Conservation (phyloP, 306 rosid genomes). For the Cicer cuneatum region DNA sequence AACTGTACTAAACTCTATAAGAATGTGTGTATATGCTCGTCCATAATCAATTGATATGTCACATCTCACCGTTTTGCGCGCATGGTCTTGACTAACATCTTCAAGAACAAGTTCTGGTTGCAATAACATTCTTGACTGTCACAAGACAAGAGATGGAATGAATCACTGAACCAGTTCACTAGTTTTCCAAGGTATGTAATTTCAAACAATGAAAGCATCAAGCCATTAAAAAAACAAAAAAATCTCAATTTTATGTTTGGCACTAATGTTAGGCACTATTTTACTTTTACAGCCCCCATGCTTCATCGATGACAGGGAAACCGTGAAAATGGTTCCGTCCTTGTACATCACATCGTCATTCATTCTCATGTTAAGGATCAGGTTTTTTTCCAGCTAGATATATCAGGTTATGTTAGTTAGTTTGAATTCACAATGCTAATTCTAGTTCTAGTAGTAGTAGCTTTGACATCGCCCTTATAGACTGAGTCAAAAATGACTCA, state of each 20-base stretch:
- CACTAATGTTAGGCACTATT: not conserved
- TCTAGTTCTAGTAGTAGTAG: not conserved
- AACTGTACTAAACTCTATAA: slow-evolving; percentile 5
- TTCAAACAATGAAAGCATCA: slow-evolving; percentile 4
- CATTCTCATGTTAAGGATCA: slow-evolving; percentile 2
- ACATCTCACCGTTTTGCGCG: slow-evolving; percentile 86
- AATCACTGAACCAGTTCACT: slow-evolving; percentile 6
- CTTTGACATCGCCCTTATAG: slow-evolving; percentile 10
- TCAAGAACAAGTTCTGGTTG: slow-evolving; percentile 93
- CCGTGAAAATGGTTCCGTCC: slow-evolving; percentile 6
- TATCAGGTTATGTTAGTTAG: slow-evolving; percentile 6
- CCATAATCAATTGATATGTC: slow-evolving; percentile 24
- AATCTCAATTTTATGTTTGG: not conserved
- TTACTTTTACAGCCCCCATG: not conserved
- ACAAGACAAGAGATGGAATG: slow-evolving; percentile 24
- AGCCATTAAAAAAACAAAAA: slow-evolving; percentile 18
- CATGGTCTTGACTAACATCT: slow-evolving; percentile 98
- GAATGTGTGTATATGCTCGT: too few species aligned
- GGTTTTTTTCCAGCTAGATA: not conserved
- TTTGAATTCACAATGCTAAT: not conserved
- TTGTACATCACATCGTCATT: not conserved
- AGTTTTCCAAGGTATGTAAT: not conserved
- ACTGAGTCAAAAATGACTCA: slow-evolving; percentile 23
- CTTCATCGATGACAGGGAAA: not conserved
- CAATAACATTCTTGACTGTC: slow-evolving; percentile 87